Conservation (phyloP, 2,329 filamentous ascomycete genomes). For the Pseudocercospora macadamiae region DNA sequence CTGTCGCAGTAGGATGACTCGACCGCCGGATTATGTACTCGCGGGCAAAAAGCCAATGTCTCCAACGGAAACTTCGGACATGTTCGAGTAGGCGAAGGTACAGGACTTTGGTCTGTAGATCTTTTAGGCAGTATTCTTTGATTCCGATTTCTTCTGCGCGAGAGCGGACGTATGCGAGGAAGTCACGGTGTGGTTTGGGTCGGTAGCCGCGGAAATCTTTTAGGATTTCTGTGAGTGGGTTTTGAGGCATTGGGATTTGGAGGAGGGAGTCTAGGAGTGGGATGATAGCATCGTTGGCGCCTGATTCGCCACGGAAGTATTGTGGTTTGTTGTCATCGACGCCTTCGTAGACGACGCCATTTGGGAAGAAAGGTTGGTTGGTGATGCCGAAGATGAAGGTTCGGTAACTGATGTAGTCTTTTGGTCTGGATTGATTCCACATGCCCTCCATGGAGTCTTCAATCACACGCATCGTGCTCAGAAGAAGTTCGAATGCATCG, state of each 20-base stretch:
- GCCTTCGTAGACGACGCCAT: conserved; percentile 88
- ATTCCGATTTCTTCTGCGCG: conserved; percentile 57
- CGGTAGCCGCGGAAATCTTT: conserved; percentile 87
- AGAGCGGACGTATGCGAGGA: conserved; percentile 71
- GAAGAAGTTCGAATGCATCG: conserved; percentile 33
- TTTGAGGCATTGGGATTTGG: conserved; percentile 83
- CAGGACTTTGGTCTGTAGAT: conserved; percentile 42
- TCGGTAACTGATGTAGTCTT: conserved; percentile 84
- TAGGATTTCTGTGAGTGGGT: conserved; percentile 85
- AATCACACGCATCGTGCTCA: conserved; percentile 38
- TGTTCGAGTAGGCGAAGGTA: conserved; percentile 64
- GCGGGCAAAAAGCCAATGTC: conserved; percentile 82
- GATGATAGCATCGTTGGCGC: conserved; percentile 90
- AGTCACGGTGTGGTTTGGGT: conserved; percentile 84
- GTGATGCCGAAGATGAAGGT: conserved; percentile 98
- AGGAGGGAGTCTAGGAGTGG: conserved; percentile 87
- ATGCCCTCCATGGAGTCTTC: conserved; percentile 57
- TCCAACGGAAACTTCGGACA: conserved; percentile 79
- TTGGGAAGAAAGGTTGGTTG: conserved; percentile 88
- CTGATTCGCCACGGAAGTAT: conserved; percentile 87
- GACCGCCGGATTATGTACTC: conserved; percentile 84
- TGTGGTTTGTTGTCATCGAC: conserved; percentile 67
- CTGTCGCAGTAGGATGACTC: conserved; percentile 75
- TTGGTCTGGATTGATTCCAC: conserved; percentile 86
- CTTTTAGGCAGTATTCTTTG: conserved; percentile 55